Conservation (phyloP, 768 basidiomycete species). For the Agaricus sinodeliciosus region DNA sequence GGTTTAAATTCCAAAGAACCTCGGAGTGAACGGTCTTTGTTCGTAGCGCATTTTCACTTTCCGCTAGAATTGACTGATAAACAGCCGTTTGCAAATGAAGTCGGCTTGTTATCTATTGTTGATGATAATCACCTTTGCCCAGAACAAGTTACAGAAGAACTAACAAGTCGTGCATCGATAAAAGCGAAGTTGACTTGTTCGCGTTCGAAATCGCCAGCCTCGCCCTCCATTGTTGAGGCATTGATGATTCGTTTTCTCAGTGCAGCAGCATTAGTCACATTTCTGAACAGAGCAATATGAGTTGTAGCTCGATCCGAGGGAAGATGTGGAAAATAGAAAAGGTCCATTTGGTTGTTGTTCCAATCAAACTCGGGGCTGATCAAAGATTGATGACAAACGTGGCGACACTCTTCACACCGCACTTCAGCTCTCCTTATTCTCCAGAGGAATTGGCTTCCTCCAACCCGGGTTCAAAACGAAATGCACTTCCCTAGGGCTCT, state of each 20-base stretch:
- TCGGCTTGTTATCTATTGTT: constrained; percentile 66
- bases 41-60: constrained; percentile 49
- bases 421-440: background rate
- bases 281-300: constrained; percentile 58
- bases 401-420: background rate
- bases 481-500: constrained; percentile 1
- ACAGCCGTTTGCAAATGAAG: constrained; percentile 82
- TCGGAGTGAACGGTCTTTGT: constrained; percentile 75
- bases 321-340: constrained; percentile 50
- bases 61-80: constrained; percentile 72
- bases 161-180: constrained; percentile 76
- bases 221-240: constrained; percentile 56
- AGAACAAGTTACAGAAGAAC: constrained; percentile 20
- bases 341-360: constrained; percentile 36
- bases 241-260: constrained; percentile 63
- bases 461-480: background rate
- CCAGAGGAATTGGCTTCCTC: constrained; percentile 5
- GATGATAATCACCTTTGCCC: background rate
- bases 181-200: constrained; percentile 87
- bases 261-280: constrained; percentile 55
- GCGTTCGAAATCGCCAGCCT: constrained; percentile 60
- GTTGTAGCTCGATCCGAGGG: constrained; percentile 32
- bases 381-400: constrained; percentile 4
- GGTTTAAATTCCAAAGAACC: constrained; percentile 80
- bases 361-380: constrained; percentile 1